A percentile compares a stretch with the other conserved stretches of the same genome.
Conservation (phyloP, 768 basidiomycete genomes). For the Rhizopogon vesiculosus region DNA sequence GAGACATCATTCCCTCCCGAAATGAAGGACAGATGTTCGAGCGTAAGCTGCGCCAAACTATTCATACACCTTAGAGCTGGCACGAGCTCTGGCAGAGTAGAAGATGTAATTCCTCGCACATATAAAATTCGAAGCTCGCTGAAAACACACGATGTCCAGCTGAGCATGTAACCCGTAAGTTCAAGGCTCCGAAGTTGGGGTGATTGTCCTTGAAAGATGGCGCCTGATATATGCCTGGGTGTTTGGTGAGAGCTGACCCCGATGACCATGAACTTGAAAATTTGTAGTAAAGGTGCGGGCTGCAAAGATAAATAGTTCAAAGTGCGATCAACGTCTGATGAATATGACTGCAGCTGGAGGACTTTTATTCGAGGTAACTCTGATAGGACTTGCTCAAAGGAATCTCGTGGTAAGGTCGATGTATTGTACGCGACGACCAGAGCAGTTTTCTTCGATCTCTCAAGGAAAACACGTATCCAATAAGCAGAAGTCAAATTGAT, state of each 20-base stretch:
- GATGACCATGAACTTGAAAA: conserved; percentile 6
- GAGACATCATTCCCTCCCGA: not conserved
- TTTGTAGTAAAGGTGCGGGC: not conserved
- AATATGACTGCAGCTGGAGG: conserved; percentile 19
- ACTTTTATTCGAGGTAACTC: conserved; percentile 25
- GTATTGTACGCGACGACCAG: conserved; percentile 13
- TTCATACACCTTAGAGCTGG: conserved; percentile 28
- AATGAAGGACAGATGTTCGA: not conserved
- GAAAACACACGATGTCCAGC: conserved; percentile 32
- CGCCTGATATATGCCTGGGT: conserved; percentile 15
- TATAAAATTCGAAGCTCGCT: conserved; percentile 28
- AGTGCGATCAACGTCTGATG: conserved; percentile 22
- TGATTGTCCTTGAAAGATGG: conserved; percentile 26
- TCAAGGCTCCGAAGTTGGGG: conserved; percentile 27
- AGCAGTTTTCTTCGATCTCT: conserved; percentile 34
- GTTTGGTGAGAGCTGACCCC: conserved; percentile 12
- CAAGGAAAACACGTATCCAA: conserved; percentile 28
- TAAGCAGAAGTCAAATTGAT: conserved; percentile 4
- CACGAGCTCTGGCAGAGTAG: conserved; percentile 21
- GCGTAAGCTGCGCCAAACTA: conserved; percentile 7
- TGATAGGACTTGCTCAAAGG: conserved; percentile 19
- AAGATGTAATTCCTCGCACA: conserved; percentile 17
- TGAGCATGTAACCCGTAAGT: conserved; percentile 23
- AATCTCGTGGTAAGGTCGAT: conserved; percentile 17
- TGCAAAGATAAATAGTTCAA: conserved; percentile 6